Conservation (phyloP, 2,329 filamentous ascomycete genomes). For the Reticulascus tulasneorum region DNA sequence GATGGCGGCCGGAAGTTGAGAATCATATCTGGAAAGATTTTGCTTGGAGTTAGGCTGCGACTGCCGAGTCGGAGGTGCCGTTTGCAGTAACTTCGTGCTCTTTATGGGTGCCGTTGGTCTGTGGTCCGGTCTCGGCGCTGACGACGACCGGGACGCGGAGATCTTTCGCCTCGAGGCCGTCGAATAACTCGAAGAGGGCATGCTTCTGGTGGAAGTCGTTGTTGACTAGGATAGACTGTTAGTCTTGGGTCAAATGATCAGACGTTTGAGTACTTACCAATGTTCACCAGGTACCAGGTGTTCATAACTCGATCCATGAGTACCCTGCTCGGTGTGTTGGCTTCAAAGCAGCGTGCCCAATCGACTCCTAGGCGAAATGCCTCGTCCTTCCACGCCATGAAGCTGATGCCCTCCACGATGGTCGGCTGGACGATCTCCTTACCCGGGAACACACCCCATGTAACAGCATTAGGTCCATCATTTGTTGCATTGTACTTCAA, state of each 20-base stretch:
- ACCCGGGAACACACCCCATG: conserved; percentile 97
- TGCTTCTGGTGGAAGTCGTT: conserved; percentile 90
- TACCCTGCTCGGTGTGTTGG: conserved; percentile 69
- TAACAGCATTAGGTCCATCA: conserved; percentile 94
- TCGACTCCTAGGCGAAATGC: conserved; percentile 89
- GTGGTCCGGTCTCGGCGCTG: conserved; percentile 23
- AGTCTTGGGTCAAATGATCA: background rate
- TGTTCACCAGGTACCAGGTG: conserved; percentile 91
- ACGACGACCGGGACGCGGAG: conserved; percentile 40
- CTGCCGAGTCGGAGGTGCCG: conserved; percentile 10
- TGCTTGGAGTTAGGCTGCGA: conserved; percentile 8
- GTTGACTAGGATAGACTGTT: conserved; percentile 60
- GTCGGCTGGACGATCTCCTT: conserved; percentile 99
- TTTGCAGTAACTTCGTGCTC: conserved; percentile 14
- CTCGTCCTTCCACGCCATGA: conserved; percentile 98
- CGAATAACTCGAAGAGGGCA: conserved; percentile 81
- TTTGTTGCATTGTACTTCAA: conserved; percentile 76
- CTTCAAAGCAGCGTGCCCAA: conserved; percentile 88
- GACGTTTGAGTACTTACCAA: conserved; percentile 57
- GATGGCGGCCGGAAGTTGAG: too few species aligned
- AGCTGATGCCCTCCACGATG: conserved; percentile 97
- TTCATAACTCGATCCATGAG: conserved; percentile 82
- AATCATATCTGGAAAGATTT: conserved; percentile 1
- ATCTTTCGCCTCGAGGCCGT: conserved; percentile 65
- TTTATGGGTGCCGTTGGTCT: conserved; percentile 8